Conservation (phyloP, 1,284 basidiomycete species). For the Cryptococcus amylolentus region DNA sequence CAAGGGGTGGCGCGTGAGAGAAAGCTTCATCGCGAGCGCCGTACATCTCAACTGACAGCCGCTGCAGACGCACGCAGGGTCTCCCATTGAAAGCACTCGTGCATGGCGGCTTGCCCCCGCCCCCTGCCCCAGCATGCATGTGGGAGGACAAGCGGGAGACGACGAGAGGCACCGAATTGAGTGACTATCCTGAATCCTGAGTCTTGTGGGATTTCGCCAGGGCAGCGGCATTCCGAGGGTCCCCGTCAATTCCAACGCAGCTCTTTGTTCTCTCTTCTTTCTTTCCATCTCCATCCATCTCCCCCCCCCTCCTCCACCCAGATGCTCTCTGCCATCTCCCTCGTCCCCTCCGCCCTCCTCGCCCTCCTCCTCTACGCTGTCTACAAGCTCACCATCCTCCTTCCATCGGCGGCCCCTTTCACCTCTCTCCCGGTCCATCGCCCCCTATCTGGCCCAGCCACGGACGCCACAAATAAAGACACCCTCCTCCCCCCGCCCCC, state of each 20-base stretch:
- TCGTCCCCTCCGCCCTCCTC: conserved; percentile 2
- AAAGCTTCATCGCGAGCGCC: too few relatives aligned
- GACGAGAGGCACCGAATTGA: too few relatives aligned
- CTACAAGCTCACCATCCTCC: background rate
- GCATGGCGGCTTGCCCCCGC: too few relatives aligned
- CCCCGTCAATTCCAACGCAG: background rate
- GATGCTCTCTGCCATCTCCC: conserved; percentile 1
- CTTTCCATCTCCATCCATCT: background rate
- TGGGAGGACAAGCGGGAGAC: too few relatives aligned
- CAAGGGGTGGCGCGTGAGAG: too few relatives aligned
- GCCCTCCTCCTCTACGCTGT: conserved; percentile 1
- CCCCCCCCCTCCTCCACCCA: background rate
- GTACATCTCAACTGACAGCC: too few relatives aligned
- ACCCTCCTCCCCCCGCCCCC: background rate
- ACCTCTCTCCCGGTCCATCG: background rate
- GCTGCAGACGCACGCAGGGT: too few relatives aligned
- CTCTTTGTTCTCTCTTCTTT: background rate
- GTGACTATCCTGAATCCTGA: background rate
- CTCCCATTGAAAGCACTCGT: too few relatives aligned
- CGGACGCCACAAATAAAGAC: background rate
- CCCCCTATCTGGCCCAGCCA: background rate
- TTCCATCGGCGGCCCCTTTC: too few relatives aligned
- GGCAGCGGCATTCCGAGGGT: too few relatives aligned
- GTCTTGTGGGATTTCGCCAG: background rate
- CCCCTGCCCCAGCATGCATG: too few relatives aligned